Evolutionary conservation across 768 basidiomycete species (phyloP).

Genomic region (Porpolomopsis calyptriformis): DNA sequence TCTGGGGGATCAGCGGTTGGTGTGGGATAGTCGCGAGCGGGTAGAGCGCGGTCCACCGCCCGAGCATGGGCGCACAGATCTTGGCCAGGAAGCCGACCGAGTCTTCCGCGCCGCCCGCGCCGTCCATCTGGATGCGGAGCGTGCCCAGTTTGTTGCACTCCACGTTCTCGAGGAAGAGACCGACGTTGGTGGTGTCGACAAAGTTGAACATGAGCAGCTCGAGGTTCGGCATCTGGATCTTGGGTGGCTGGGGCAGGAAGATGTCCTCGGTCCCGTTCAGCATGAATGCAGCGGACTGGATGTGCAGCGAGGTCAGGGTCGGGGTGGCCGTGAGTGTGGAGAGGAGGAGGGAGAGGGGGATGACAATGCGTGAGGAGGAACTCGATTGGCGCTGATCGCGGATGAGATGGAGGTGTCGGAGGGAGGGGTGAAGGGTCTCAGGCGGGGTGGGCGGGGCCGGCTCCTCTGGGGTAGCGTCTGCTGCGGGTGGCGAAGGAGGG

Average conservation of each 20-base stretch:
- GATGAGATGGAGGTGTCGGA: conserved; percentile 5
- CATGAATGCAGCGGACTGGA: conserved; percentile 5
- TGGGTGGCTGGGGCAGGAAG: conserved; percentile 2
- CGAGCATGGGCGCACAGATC: not conserved
- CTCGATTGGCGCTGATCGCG: conserved; percentile 1
- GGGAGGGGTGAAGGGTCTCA: conserved; percentile 2
- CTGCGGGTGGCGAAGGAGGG: not conserved
- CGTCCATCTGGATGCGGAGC: conserved; percentile 3
- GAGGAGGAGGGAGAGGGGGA: conserved; percentile 2
- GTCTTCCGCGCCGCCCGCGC: not conserved
- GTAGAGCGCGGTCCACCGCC: conserved; percentile 1
- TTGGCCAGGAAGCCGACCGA: not conserved
- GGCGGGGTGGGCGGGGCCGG: not conserved
- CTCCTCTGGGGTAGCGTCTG: not conserved
- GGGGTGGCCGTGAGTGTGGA: conserved; percentile 1
- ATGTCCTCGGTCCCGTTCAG: conserved; percentile 3
- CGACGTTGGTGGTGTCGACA: conserved; percentile 4
- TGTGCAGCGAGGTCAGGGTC: conserved; percentile 2
- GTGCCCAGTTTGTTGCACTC: not conserved
- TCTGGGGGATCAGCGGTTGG: not conserved
- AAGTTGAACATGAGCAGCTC: conserved; percentile 1
- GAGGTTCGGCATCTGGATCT: conserved; percentile 1
- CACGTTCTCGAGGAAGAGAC: conserved; percentile 4
- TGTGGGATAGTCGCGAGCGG: conserved; percentile 1
- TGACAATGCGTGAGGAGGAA: conserved; percentile 4